phyloP scores from a whole-genome alignment of 257 asterid genomes.

The Rauvolfia tetraphylla region DNA sequence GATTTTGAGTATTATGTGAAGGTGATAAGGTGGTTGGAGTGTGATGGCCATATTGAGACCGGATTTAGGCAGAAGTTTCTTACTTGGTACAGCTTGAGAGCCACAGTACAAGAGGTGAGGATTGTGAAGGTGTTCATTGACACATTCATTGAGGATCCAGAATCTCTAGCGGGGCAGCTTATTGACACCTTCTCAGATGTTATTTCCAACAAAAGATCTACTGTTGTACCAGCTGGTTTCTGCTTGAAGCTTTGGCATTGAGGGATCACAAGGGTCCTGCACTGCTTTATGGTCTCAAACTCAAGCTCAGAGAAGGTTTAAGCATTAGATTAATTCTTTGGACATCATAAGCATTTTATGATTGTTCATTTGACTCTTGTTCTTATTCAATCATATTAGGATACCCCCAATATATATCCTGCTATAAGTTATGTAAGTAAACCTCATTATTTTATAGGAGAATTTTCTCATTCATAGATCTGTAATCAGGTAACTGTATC shows the following conservation, averaged over 20 bases:
- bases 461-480: not conserved
- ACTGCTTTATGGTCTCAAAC: not conserved
- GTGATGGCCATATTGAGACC: conserved; percentile 67
- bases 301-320: not conserved
- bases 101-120: conserved; percentile 59
- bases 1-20: conserved; percentile 79
- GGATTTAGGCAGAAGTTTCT: conserved; percentile 72
- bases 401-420: not conserved
- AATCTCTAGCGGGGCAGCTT: conserved; percentile 81
- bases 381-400: conserved; percentile 7
- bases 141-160: conserved; percentile 70
- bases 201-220: conserved; percentile 54
- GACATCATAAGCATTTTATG: conserved; percentile 12
- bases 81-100: conserved; percentile 95
- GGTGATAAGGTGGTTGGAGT: conserved; percentile 80
- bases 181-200: conserved; percentile 63
- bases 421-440: not conserved
- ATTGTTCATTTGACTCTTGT: conserved; percentile 7
- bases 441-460: not conserved
- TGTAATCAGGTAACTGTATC: not conserved
- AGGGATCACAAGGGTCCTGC: conserved; percentile 5
- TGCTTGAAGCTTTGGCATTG: conserved; percentile 92
- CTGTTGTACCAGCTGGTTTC: conserved; percentile 60
- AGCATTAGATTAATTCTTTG: conserved; percentile 14
- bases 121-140: conserved; percentile 72